Base-by-base conservation (phyloP, 768 basidiomycete species). In the Trametes elegans region DNA sequence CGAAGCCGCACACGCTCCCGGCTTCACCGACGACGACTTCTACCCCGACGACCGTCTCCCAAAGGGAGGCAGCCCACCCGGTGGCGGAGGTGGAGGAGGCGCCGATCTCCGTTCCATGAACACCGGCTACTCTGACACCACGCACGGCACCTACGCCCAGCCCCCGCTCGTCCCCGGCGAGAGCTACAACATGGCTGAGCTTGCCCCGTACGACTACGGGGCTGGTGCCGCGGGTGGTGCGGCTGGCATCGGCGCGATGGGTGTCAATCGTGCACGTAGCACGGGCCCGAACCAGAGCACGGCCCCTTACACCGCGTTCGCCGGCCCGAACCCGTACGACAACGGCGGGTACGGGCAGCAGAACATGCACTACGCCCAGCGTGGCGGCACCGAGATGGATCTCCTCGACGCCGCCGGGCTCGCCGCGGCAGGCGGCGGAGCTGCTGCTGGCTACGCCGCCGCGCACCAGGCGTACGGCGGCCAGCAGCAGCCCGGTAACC, bases 61-160 rank as follows among this genome's bases (percentile, higher is more conserved):
- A 27, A 43, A 36, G 23, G 40, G 40, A 21, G 23, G 40, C 21
- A n/a, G n/a, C n/a, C n/a, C n/a, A n/a, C 16, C 40, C 8, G 35
- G 41, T 2, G 43, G 29, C 26, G 55, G 43, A 16, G 45, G 45
- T 4, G 55, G 43, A 16, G 45, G 45, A 3, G 51, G 29, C n/a
- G 53, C 28, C 19, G 49, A 56, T 24, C 36, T 50, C 13, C 54
- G 57, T 31, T 50, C 56, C 8, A 58, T 61, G 24, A 68, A 64
- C 41, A 67, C 62, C 18, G 73, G 67, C 13, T 80, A 79, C 24
- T 81, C 82, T 11, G 75, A 77, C 18, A 75, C 73, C 10, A 75
- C 74, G 19, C 82, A 87, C 55, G 85, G 83, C n/a, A 82, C 83
- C 3, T 83, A 71, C 58, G 71, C 65, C 3, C 78, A 84, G 58